Conservation (phyloP, 2,329 filamentous ascomycete genomes). For the Ophiostoma triangulosporum region DNA sequence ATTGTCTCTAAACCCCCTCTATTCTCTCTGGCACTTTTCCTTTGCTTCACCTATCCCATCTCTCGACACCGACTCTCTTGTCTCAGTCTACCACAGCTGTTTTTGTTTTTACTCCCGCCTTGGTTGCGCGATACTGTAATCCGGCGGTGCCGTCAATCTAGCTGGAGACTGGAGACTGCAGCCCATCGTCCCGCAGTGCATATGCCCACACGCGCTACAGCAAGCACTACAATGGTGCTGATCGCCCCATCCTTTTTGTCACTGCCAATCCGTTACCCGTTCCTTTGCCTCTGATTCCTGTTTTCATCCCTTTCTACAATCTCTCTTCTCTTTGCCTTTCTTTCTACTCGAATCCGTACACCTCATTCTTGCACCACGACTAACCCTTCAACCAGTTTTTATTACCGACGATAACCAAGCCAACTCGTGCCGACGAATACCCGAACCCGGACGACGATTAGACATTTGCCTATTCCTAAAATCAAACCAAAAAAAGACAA, state of each 20-base stretch:
- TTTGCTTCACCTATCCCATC: background rate
- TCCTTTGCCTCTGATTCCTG: background rate
- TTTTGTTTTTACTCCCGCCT: background rate
- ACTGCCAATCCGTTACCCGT: background rate
- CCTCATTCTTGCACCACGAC: background rate
- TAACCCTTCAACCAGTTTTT: background rate
- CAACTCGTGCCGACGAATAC: background rate
- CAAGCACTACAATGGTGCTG: background rate
- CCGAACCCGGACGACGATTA: background rate
- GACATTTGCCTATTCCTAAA: background rate
- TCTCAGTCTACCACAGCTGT: background rate
- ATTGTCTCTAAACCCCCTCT: background rate
- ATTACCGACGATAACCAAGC: background rate
- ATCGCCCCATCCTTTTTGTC: background rate
- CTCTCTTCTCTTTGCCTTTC: background rate
- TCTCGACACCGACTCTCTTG: background rate
- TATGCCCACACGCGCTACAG: background rate
- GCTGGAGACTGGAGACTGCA: background rate
- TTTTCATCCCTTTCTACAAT: background rate
- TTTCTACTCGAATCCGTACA: background rate
- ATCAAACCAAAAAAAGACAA: background rate
- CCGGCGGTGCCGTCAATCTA: background rate
- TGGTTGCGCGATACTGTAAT: background rate
- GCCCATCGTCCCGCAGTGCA: background rate
- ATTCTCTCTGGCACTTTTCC: background rate